phyloP scores from a whole-genome alignment of 2,329 filamentous ascomycete genomes.

The Blastomyces percursus region DNA sequence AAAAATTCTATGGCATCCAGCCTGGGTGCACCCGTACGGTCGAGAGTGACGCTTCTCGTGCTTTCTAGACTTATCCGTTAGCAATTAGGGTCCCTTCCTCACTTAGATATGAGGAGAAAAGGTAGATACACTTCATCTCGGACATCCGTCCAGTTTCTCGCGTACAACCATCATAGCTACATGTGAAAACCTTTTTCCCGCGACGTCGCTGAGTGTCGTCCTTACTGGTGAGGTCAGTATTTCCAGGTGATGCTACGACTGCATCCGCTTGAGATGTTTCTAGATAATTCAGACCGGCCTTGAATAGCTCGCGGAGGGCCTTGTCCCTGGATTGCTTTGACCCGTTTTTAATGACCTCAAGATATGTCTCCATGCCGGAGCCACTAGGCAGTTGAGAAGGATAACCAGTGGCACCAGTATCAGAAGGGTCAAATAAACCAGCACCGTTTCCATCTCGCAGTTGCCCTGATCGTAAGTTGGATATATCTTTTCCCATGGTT shows the following conservation, averaged over 20 bases:
- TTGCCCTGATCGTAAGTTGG: slow-evolving; percentile 18
- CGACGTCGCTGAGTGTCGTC: neutral
- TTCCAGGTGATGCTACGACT: neutral
- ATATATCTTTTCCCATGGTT: slow-evolving; percentile 19
- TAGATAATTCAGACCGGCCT: slow-evolving; percentile 7
- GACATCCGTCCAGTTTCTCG: slow-evolving; percentile 25
- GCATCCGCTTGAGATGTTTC: neutral
- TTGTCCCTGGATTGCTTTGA: slow-evolving; percentile 13
- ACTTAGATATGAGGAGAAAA: neutral
- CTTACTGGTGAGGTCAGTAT: neutral
- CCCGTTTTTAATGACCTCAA: slow-evolving; percentile 13
- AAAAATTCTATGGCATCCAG: slow-evolving; percentile 58
- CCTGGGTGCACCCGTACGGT: slow-evolving; percentile 72
- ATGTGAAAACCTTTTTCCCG: slow-evolving; percentile 23
- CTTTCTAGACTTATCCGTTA: slow-evolving; percentile 47
- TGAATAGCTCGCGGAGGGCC: slow-evolving; percentile 25
- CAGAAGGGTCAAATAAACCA: neutral
- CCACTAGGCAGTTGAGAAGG: neutral
- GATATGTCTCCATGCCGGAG: slow-evolving; percentile 2
- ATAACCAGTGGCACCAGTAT: too few relatives aligned
- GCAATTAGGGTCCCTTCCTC: neutral
- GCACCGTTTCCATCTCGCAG: slow-evolving; percentile 11
- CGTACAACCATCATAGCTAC: slow-evolving; percentile 18
- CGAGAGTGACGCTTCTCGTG: slow-evolving; percentile 70
- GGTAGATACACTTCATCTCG: slow-evolving; percentile 28